phyloP scores from a whole-genome alignment of 371 early-diverging fungal species.

The Zychaea mexicana region DNA sequence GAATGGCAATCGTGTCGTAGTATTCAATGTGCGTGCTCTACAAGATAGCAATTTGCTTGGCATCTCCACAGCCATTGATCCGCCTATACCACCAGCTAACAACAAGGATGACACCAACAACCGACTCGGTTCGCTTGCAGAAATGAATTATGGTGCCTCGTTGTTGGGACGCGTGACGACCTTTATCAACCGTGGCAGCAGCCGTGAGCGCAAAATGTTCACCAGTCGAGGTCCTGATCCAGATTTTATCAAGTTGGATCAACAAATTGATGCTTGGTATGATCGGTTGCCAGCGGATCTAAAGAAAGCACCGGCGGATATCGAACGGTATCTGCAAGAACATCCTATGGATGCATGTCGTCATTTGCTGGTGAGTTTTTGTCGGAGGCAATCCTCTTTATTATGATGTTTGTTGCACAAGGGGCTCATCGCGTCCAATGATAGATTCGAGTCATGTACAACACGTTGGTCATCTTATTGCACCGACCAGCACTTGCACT shows the following conservation, averaged over 20 bases:
- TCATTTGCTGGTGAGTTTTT: conserved; percentile 25
- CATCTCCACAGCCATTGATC: conserved; percentile 17
- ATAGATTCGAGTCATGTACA: conserved; percentile 46
- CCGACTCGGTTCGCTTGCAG: conserved; percentile 21
- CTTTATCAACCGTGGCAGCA: conserved; percentile 51
- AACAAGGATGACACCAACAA: not conserved
- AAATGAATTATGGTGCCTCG: conserved; percentile 22
- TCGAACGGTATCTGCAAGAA: conserved; percentile 14
- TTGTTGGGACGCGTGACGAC: conserved; percentile 50
- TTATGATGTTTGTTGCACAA: not conserved
- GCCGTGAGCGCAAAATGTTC: conserved; percentile 27
- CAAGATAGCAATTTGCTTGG: conserved; percentile 33
- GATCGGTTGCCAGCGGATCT: conserved; percentile 41
- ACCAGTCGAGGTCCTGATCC: conserved; percentile 44
- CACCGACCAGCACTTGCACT: conserved; percentile 50
- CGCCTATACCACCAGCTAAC: not conserved
- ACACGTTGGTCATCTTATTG: conserved; percentile 50
- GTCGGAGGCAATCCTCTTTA: no score
- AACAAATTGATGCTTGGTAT: conserved; percentile 46
- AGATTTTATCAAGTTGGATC: conserved; percentile 47
- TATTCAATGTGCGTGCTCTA: conserved; percentile 28
- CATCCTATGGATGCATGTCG: conserved; percentile 16
- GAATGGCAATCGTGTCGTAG: conserved; percentile 23
- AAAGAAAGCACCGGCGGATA: conserved; percentile 46
- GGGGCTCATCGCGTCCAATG: not conserved